phyloP scores from a whole-genome alignment of 306 rosid species.

The Cicer pinnatifidum region DNA sequence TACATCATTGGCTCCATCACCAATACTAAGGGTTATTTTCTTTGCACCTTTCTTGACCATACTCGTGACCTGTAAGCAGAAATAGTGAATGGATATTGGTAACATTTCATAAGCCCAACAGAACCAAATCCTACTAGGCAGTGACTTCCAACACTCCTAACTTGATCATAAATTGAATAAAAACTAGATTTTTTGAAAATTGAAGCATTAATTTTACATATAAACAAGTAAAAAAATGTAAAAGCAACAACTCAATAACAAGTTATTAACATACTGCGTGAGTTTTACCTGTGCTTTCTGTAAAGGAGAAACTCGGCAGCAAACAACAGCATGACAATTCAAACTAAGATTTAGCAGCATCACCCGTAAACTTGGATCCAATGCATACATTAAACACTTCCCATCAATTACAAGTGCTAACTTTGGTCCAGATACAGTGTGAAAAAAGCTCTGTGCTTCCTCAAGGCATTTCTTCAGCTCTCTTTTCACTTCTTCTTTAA shows the following conservation, averaged over 20 bases:
- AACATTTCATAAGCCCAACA: conserved; percentile 20
- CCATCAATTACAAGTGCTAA: conserved; percentile 96
- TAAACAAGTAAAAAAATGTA: conserved; percentile 9
- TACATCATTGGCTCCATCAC: conserved; percentile 99
- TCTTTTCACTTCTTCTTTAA: conserved; percentile 78
- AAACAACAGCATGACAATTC: conserved; percentile 91
- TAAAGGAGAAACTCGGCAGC: conserved; percentile 98
- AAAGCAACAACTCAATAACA: conserved; percentile 12
- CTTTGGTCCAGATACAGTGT: conserved; percentile 66
- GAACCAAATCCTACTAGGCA: conserved; percentile 23
- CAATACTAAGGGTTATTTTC: conserved; percentile 89
- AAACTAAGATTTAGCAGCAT: conserved; percentile 82
- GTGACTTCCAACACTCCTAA: conserved; percentile 28
- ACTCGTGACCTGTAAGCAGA: conserved; percentile 78
- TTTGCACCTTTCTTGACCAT: conserved; percentile 90
- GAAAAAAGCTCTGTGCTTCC: conserved; percentile 72
- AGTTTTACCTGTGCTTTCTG: conserved; percentile 95
- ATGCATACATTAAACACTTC: conserved; percentile 91
- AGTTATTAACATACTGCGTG: conserved; percentile 20
- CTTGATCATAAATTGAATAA: conserved; percentile 31
- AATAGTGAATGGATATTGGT: conserved; percentile 37
- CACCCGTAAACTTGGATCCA: conserved; percentile 88
- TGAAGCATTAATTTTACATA: conserved; percentile 28
- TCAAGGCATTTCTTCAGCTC: conserved; percentile 72
- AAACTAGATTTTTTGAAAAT: conserved; percentile 27